These are phyloP conservation scores for Eragrostis nindensis DNA, from an alignment of 176 grass and related monocot genomes.

Conservation along the genomic window DNA sequence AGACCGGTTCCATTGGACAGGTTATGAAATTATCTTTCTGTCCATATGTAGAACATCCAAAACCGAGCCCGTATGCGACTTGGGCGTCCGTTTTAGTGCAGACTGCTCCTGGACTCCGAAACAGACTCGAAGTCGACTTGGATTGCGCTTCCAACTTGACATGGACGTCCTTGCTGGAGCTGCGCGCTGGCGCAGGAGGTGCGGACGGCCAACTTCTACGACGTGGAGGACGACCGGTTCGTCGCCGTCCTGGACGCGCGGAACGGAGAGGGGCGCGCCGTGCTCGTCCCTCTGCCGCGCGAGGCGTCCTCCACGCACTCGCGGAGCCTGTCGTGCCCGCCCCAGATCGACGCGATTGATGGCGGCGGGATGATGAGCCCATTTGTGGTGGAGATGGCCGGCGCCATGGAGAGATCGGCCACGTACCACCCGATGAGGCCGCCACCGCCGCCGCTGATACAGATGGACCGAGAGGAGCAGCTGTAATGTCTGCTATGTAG, in stretches of 20 bases:
- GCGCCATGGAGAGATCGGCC: constrained; percentile 44
- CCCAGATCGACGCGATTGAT: constrained; percentile 46
- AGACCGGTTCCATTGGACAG: too few species aligned
- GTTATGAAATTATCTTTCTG: too few species aligned
- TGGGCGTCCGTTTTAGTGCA: too few species aligned
- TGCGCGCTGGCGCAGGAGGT: constrained; percentile 96
- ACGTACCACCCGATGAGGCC: constrained; percentile 64
- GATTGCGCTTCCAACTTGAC: too few species aligned
- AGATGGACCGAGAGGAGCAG: constrained; percentile 35
- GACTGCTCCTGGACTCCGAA: too few species aligned
- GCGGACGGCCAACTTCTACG: constrained; percentile 88
- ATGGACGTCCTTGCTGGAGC: too few species aligned
- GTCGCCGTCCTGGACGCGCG: constrained; percentile 29
- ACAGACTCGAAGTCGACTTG: too few species aligned
- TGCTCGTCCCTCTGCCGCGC: constrained; percentile 76
- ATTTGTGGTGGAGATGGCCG: constrained; percentile 14
- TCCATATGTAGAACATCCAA: too few species aligned
- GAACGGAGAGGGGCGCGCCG: too few species aligned
- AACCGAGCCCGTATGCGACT: too few species aligned
- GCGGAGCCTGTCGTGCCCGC: constrained; percentile 79
- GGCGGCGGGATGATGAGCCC: background rate
- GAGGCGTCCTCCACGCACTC: constrained; percentile 44
- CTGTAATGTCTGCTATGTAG: background rate
- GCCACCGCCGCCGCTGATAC: constrained; percentile 58
- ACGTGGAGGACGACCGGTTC: constrained; percentile 74